Base-by-base conservation (phyloP, 257 asterid species). In the Plantago major region DNA sequence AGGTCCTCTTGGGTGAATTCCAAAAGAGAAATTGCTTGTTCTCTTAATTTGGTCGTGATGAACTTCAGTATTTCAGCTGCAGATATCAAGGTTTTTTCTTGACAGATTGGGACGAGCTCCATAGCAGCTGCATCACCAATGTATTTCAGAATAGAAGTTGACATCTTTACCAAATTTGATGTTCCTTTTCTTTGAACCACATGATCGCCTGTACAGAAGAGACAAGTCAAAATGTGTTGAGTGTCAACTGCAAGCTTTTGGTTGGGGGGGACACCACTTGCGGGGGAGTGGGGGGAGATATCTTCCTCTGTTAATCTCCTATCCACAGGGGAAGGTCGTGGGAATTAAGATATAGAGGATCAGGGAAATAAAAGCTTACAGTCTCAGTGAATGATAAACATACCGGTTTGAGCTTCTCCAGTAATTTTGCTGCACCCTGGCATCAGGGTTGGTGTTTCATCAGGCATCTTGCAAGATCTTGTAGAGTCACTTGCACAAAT, bases 131-230 rank as follows among this genome's bases (percentile, higher is more conserved):
- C 89, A 77, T 92, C 99, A 44, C 74, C 88, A 40, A 81, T 67
- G 80, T 89, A 87, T 77, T 89, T 86, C 67, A 87, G 73, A 56
- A 85, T 71, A 49, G 87, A 82, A n/a, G 94, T 83, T 66, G 83
- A 74, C 68, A 73, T 74, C 86, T 84, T 81, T 75, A 84, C 72
- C 81, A 48, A 55, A 69, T 72, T 76, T 46, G 72, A 55, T 56
- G 69, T 63, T 67, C 74, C 74, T 26, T 55, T 69, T 55, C 56
- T 74, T 71, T 64, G 67, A 30, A 63, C 60, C 47, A 49, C 59
- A 55, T 42, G 62, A 46, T 71, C 48, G 26, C 83, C 97, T 90
- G 48, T 51, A 45, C 59, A 58, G 58, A 76, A 46, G 69, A 67
- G 46, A 48, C 49, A 68, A 46, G 46, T 49, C 53, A 68, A 45